Conservation (phyloP, 2,329 filamentous ascomycete species). For the Botryotinia narcissicola region DNA sequence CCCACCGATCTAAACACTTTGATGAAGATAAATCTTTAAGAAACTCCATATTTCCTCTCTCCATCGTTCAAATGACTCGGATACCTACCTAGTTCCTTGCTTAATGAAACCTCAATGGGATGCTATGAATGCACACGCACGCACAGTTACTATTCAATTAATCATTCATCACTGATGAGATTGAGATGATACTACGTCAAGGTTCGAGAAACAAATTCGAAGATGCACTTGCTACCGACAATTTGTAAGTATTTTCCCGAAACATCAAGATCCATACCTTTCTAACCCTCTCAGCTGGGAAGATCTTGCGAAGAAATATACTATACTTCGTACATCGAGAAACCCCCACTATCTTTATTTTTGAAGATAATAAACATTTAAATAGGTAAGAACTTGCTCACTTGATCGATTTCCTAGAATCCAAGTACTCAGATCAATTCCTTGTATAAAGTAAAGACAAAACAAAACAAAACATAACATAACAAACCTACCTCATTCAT, state of each 20-base stretch:
- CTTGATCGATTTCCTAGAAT: background rate
- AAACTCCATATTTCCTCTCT: background rate
- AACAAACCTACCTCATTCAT: background rate
- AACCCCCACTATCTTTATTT: no score
- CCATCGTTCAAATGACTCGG: background rate
- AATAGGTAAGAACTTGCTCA: background rate
- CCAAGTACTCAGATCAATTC: background rate
- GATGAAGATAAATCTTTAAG: background rate
- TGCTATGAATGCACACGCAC: background rate
- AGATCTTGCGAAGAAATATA: background rate
- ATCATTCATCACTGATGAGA: background rate
- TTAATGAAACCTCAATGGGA: background rate
- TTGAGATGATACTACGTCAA: background rate
- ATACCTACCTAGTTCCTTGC: background rate
- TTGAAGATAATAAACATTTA: background rate
- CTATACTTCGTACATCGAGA: no score
- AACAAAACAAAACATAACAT: background rate
- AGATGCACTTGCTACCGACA: background rate
- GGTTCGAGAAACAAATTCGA: background rate
- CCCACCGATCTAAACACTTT: background rate
- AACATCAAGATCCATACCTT: background rate
- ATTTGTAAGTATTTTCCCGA: background rate
- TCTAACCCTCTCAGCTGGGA: background rate
- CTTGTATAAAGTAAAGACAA: background rate
- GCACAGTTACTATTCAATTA: background rate